Base-by-base conservation (phyloP, 768 basidiomycete species). In the Lentinula detonsa region DNA sequence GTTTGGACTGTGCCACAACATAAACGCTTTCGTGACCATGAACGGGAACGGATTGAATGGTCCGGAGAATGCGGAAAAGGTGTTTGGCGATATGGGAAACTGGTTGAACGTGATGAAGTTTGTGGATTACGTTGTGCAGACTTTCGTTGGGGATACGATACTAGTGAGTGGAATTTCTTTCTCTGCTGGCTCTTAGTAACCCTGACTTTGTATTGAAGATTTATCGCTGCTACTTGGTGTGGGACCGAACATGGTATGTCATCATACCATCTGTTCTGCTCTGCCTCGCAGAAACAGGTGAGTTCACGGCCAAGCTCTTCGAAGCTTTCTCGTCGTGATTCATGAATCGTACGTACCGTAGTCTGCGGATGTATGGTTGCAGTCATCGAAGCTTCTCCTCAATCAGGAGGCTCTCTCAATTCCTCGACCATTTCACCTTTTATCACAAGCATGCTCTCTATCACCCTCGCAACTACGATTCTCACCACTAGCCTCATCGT, bases 61-160 rank as follows among this genome's bases (percentile, higher is more conserved):
- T 23, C 8, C 21, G 21, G 46, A 48, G n/a, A 48, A 21, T 23
- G 68, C 78, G 0, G 70, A 67, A 7, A 71, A 71, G 42, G 67
- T 67, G 10, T 76, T 80, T 57, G 64, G 69, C 15, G 54, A 74
- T 52, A 75, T 74, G 1, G 72, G 73, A 0, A 65, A 72, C 50
- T 76, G 75, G 77, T 67, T 78, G 18, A 75, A 75, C 60, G 75
- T 79, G 8, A 74, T 80, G 71, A 75, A 75, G 63, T 74, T 77
- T 68, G 75, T 62, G 1, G 68, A 71, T 53, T 79, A 75, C 65
- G 74, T 75, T 39, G 73, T 66, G 1, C 78, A 80, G 65, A 79
- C 77, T 1, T 72, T 77, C 58, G 68, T 78, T 13, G 79, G 77
- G 13, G 79, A 80, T 65, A 65, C 65, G 43, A 77, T 81, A 33